phyloP scores from a whole-genome alignment of 768 basidiomycete species.

The Hygrocybe punicea region DNA sequence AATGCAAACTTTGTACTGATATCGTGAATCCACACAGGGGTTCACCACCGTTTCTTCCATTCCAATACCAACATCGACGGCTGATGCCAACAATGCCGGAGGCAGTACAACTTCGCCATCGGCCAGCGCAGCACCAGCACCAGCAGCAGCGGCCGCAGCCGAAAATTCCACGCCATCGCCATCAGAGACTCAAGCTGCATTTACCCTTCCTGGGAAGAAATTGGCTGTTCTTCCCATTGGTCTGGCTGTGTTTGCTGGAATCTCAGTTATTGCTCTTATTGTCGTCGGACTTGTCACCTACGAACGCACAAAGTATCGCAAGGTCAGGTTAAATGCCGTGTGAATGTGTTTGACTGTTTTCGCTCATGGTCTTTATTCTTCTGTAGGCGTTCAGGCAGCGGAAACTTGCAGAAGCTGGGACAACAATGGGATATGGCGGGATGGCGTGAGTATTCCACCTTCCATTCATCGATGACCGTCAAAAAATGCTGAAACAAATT shows the following conservation, averaged over 20 bases:
- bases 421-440: slow-evolving; percentile 58
- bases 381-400: slow-evolving; percentile 75
- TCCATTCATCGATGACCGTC: too few relatives aligned
- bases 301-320: slow-evolving; percentile 84
- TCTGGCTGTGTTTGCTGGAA: slow-evolving; percentile 78
- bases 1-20: slow-evolving; percentile 2
- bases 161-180: slow-evolving; percentile 36
- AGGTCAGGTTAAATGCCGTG: slow-evolving; percentile 43
- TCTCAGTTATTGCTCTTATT: slow-evolving; percentile 78
- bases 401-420: slow-evolving; percentile 64
- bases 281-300: slow-evolving; percentile 82
- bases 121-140: slow-evolving; percentile 12
- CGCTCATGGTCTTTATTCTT: background rate
- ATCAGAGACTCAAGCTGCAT: slow-evolving; percentile 42
- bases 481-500: too few relatives aligned
- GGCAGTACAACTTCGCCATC: slow-evolving; percentile 6
- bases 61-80: slow-evolving; percentile 9
- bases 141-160: slow-evolving; percentile 23
- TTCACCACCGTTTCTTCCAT: slow-evolving; percentile 11
- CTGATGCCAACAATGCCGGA: slow-evolving; percentile 1
- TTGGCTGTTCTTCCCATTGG: slow-evolving; percentile 78
- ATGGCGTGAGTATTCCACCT: slow-evolving; percentile 43
- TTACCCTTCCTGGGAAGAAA: slow-evolving; percentile 68
- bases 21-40: slow-evolving; percentile 1
- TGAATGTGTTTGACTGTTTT: slow-evolving; percentile 6